Base-by-base conservation (phyloP, 2,329 filamentous ascomycete species). In the Sporothrix variecibatus region DNA sequence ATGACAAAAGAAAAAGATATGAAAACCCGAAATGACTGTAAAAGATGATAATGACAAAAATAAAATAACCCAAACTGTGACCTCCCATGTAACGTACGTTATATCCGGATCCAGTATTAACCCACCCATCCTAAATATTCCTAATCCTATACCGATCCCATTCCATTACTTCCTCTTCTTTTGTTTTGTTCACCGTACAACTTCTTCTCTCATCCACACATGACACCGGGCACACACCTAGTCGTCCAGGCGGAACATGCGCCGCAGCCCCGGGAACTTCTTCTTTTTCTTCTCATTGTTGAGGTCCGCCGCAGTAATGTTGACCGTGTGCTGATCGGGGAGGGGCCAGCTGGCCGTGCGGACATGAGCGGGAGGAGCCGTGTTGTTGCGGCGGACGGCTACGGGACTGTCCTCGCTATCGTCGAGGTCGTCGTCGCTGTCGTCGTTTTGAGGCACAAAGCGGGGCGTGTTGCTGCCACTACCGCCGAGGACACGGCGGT, bases 201-300 rank as follows among this genome's bases (percentile, higher is more conserved):
- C 28, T 43, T 11, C 51, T 71, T 56, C 64, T 8, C 43, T n/a
- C 9, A 9, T 6, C 7, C 40, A 28, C 51, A 60, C 12, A 71
- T 26, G 17, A 7, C 7, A 11, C 68, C 23, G 20, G 67, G 40
- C 46, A 34, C 34, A 46, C 69, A 60, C 11, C 53, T 65, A 78
- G 51, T 86, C 85, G 75, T 86, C 80, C 73, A 87, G 80, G 58
- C 84, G 81, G 82, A 94, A 92, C 81, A 92, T 91, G 80, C 86
- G 88, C 80, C 92, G 88, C 79, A 94, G 81, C 72, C 85, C 83
- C 58, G 87, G 86, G 81, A 94, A 93, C 82, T 91, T 92, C 86
- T 93, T 93, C 83, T 87, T 89, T 83, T 82, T 86, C 76, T 78
- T 80, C 51, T 68, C 69, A 4, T 53, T n/a, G 60, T 7, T 34